Conservation (phyloP, 768 basidiomycete genomes). For the Zangia roseola region DNA sequence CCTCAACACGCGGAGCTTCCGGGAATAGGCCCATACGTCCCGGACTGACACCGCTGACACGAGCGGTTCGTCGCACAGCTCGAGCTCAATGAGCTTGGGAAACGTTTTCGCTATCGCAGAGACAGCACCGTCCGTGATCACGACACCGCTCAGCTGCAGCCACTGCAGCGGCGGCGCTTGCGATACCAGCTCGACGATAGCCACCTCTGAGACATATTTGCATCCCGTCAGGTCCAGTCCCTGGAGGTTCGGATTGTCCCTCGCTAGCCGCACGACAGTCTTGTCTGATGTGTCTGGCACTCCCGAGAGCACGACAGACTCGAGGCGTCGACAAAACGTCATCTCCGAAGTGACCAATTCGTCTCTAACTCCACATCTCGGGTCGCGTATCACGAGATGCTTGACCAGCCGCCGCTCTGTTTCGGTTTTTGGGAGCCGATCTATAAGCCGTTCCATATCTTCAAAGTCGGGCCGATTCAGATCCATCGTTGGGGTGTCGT, state of each 20-base stretch:
- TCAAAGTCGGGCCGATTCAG: slow-evolving; percentile 33
- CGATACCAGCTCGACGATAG: slow-evolving; percentile 67
- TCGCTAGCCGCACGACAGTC: slow-evolving; percentile 62
- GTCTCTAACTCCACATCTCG: slow-evolving; percentile 46
- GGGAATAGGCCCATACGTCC: slow-evolving; percentile 80
- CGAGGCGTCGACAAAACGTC: slow-evolving; percentile 58
- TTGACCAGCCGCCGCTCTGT: slow-evolving; percentile 60
- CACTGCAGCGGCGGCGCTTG: slow-evolving; percentile 68
- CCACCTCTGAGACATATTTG: slow-evolving; percentile 72
- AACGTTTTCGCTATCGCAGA: slow-evolving; percentile 73
- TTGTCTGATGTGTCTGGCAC: slow-evolving; percentile 66
- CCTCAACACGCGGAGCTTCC: slow-evolving; percentile 72
- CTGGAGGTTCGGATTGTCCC: slow-evolving; percentile 62
- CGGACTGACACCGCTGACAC: slow-evolving; percentile 69
- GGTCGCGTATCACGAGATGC: slow-evolving; percentile 54
- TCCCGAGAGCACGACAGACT: slow-evolving; percentile 68
- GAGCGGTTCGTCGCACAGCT: slow-evolving; percentile 66
- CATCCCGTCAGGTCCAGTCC: slow-evolving; percentile 79
- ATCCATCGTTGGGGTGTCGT: slow-evolving; percentile 19
- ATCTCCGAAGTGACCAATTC: slow-evolving; percentile 59
- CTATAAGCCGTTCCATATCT: slow-evolving; percentile 58
- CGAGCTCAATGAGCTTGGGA: slow-evolving; percentile 77
- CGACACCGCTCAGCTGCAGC: slow-evolving; percentile 67
- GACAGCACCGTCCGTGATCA: slow-evolving; percentile 60
- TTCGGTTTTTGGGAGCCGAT: slow-evolving; percentile 57